A percentile compares a stretch with the other conserved stretches of the same genome.
These are phyloP conservation scores for Panellus pusillus DNA, from an alignment of 768 basidiomycete species.

Conservation along the genomic window DNA sequence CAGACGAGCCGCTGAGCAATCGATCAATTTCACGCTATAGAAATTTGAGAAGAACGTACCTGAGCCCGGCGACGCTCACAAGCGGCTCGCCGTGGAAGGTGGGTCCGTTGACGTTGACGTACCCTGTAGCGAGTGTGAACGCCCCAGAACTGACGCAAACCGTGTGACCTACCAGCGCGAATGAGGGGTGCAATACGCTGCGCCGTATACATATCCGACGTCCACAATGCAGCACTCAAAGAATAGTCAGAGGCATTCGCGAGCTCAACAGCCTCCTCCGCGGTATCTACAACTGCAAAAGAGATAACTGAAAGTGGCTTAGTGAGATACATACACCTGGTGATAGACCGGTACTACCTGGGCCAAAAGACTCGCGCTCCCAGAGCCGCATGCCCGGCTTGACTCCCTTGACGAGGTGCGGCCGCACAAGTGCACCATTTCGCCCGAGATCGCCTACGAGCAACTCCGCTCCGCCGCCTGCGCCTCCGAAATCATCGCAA, in stretches of 20 bases:
- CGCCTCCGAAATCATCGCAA: slow-evolving; percentile 46
- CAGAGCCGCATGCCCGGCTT: slow-evolving; percentile 52
- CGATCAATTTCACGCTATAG: neutral
- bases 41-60: slow-evolving; percentile 30
- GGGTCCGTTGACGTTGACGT: slow-evolving; percentile 54
- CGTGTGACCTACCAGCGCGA: slow-evolving; percentile 39
- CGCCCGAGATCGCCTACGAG: slow-evolving; percentile 43
- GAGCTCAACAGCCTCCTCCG: slow-evolving; percentile 55
- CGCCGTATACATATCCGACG: slow-evolving; percentile 42
- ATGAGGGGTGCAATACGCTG: slow-evolving; percentile 48
- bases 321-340: neutral
- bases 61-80: slow-evolving; percentile 42
- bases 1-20: slow-evolving; percentile 40
- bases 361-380: slow-evolving; percentile 64
- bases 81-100: slow-evolving; percentile 47
- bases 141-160: neutral
- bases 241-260: slow-evolving; percentile 58
- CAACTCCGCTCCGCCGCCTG: slow-evolving; percentile 41
- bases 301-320: slow-evolving; percentile 35
- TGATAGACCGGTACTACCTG: slow-evolving; percentile 33
- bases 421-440: slow-evolving; percentile 45
- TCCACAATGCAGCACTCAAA: slow-evolving; percentile 54
- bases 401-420: slow-evolving; percentile 50
- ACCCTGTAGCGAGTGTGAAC: slow-evolving; percentile 34
- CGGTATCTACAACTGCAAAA: slow-evolving; percentile 44